Evolutionary conservation across 257 asterid species (phyloP).

Genomic region (Solanum ahanhuiri): DNA sequence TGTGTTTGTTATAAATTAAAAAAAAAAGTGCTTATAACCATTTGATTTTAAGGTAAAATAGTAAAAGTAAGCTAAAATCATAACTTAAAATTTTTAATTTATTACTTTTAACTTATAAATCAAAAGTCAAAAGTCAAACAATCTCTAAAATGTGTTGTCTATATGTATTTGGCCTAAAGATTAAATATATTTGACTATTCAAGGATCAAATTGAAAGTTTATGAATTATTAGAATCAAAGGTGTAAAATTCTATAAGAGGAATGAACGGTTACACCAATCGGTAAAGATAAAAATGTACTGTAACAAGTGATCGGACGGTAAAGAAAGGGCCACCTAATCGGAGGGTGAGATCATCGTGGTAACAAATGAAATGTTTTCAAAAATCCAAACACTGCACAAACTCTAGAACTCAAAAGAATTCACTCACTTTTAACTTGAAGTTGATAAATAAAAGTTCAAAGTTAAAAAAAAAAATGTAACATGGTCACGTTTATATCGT

Average conservation of each 20-base stretch:
- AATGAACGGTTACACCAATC: conserved; percentile 10
- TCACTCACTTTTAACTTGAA: neutral
- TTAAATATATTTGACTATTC: neutral
- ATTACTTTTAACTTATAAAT: no score
- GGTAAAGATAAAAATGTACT: neutral
- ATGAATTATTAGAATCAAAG: neutral
- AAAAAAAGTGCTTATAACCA: neutral
- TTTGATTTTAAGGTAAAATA: neutral
- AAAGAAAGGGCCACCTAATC: neutral
- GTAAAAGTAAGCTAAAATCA: neutral
- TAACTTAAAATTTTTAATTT: neutral
- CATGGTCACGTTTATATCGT: neutral
- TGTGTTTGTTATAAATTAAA: no score
- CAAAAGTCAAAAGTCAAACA: no score
- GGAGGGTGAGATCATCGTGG: neutral
- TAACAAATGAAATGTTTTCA: neutral
- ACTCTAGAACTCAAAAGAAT: neutral
- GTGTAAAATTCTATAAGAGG: neutral
- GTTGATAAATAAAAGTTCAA: neutral
- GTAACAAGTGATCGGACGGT: conserved; percentile 17
- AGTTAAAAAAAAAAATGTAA: neutral
- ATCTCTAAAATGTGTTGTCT: no score
- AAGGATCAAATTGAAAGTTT: neutral
- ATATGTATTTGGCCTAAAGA: neutral
- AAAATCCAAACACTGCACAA: neutral